Percentiles rank a stretch among this genome's conserved stretches.
These are phyloP conservation scores for Hawksworthiomyces lignivorus DNA, from an alignment of 2,329 filamentous ascomycete species.

Conservation along the genomic window DNA sequence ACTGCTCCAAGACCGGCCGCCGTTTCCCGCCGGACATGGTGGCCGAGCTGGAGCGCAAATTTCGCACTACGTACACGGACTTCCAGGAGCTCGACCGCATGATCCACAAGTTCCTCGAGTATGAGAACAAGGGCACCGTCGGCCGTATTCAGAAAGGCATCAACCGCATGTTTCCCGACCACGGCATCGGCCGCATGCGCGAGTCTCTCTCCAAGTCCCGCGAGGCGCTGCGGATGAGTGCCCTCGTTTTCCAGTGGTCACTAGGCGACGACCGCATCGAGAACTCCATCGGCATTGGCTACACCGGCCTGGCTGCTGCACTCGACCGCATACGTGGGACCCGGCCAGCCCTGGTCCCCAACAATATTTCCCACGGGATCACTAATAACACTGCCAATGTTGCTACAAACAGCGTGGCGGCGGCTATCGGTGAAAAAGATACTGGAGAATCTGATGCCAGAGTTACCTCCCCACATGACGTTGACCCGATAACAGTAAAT, in stretches of 20 bases:
- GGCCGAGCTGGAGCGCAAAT: constrained; percentile 56
- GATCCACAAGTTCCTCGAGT: constrained; percentile 52
- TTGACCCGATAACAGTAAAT: too few relatives aligned
- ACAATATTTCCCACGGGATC: not conserved
- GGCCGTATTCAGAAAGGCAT: constrained; percentile 54
- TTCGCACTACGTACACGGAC: constrained; percentile 52
- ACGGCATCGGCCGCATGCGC: constrained; percentile 54
- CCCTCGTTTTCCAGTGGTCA: constrained; percentile 58
- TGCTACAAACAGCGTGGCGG: too few relatives aligned
- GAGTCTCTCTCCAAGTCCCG: constrained; percentile 48
- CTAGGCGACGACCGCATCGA: constrained; percentile 52
- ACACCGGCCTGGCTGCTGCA: constrained; percentile 57
- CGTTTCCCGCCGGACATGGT: constrained; percentile 53
- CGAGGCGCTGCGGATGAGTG: constrained; percentile 56
- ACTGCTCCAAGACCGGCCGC: constrained; percentile 36
- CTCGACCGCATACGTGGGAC: constrained; percentile 42
- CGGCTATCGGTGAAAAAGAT: too few relatives aligned
- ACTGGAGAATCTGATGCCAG: too few relatives aligned
- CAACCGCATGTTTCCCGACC: constrained; percentile 55
- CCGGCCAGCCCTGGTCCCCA: constrained; percentile 21
- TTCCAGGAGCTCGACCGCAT: constrained; percentile 58
- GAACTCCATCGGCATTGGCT: constrained; percentile 56
- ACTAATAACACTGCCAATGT: not conserved
- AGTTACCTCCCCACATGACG: too few relatives aligned
- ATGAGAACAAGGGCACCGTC: constrained; percentile 53